Evolutionary conservation across 805 yeast species (phyloP).

Genomic region (Sporopachydermia lactativora): DNA sequence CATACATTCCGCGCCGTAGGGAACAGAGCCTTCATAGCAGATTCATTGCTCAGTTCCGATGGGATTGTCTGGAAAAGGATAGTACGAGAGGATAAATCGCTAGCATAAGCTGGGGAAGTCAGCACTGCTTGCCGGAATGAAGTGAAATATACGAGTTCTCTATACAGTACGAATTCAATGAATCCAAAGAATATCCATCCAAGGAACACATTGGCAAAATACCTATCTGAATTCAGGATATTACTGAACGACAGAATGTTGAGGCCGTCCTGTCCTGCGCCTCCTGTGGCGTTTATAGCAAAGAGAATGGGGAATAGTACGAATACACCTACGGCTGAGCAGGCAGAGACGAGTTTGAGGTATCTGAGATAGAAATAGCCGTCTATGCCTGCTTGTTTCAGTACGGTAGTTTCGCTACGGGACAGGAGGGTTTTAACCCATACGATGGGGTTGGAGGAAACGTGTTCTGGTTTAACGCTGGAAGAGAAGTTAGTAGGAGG

Average conservation of each 20-base stretch:
- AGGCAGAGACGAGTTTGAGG: slow-evolving; percentile 35
- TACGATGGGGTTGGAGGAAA: not conserved
- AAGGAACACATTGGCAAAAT: slow-evolving; percentile 60
- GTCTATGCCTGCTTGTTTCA: slow-evolving; percentile 62
- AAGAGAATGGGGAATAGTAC: slow-evolving; percentile 55
- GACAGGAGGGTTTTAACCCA: slow-evolving; percentile 42
- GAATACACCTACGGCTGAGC: slow-evolving; percentile 39
- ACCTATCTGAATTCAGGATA: slow-evolving; percentile 46
- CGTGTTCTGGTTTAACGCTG: slow-evolving; percentile 2
- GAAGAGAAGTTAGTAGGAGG: too few relatives aligned
- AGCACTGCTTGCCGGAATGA: slow-evolving; percentile 62
- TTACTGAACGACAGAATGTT: slow-evolving; percentile 52
- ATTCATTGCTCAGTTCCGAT: slow-evolving; percentile 31
- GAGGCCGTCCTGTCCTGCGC: slow-evolving; percentile 40
- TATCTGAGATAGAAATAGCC: slow-evolving; percentile 66
- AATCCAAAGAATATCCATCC: slow-evolving; percentile 63
- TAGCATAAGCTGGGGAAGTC: slow-evolving; percentile 59
- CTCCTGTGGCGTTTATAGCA: slow-evolving; percentile 65
- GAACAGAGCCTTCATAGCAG: slow-evolving; percentile 40
- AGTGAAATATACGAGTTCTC: slow-evolving; percentile 58
- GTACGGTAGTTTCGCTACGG: slow-evolving; percentile 44
- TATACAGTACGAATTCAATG: slow-evolving; percentile 52
- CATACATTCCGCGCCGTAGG: slow-evolving; percentile 46
- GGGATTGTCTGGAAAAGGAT: slow-evolving; percentile 60
- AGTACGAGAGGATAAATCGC: slow-evolving; percentile 56